These are phyloP conservation scores for Saccharomycopsis lassenensis DNA, from an alignment of 805 yeast species.

Conservation along the genomic window DNA sequence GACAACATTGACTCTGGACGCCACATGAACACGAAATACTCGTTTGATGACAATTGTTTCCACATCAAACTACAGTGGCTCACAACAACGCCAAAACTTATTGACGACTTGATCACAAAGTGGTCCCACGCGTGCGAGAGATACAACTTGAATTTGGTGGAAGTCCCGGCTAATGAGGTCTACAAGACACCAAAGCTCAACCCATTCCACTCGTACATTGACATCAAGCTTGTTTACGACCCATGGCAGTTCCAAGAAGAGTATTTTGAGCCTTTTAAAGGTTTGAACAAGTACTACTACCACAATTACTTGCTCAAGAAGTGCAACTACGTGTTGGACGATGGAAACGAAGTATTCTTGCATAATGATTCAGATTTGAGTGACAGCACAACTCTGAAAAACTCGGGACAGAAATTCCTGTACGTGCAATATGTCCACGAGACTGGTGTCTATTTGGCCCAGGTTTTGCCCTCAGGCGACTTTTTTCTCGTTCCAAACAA, in stretches of 20 bases:
- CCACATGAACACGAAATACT: slow-evolving; percentile 61
- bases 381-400: slow-evolving; percentile 35
- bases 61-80: slow-evolving; percentile 91
- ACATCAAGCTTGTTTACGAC: slow-evolving; percentile 50
- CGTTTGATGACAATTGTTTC: slow-evolving; percentile 45
- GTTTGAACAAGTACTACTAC: slow-evolving; percentile 49
- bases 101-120: slow-evolving; percentile 64
- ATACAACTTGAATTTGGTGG: slow-evolving; percentile 50
- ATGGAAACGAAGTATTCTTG: slow-evolving; percentile 38
- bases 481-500: slow-evolving; percentile 81
- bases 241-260: slow-evolving; percentile 41
- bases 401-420: slow-evolving; percentile 21
- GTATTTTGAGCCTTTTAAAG: slow-evolving; percentile 30
- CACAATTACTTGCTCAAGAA: slow-evolving; percentile 62
- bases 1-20: slow-evolving; percentile 51
- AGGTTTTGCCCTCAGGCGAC: slow-evolving; percentile 67
- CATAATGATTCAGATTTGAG: not conserved
- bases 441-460: slow-evolving; percentile 85
- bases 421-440: slow-evolving; percentile 84
- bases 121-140: slow-evolving; percentile 81
- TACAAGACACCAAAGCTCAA: slow-evolving; percentile 61
- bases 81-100: slow-evolving; percentile 73
- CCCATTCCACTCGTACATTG: slow-evolving; percentile 83
- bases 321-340: slow-evolving; percentile 72
- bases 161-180: slow-evolving; percentile 18